Evolutionary conservation across 2,329 filamentous ascomycete genomes (phyloP).

Genomic region (Eurotiales sp.): DNA sequence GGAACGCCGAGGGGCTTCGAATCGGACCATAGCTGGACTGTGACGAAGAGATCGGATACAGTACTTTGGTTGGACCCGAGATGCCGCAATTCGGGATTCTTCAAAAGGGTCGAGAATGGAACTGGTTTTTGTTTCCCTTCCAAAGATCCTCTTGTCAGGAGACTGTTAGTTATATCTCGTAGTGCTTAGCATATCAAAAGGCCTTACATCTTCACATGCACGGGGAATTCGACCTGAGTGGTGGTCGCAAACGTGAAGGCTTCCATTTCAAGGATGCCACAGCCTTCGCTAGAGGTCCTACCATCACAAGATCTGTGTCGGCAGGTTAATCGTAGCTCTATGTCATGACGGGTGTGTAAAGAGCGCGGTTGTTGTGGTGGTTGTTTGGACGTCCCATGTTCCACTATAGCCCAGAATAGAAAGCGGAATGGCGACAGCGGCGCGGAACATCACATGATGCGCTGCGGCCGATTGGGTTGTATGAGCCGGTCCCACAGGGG

Average conservation of each 20-base stretch:
- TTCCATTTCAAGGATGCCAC: slow-evolving; percentile 62
- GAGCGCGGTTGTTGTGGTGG: background rate
- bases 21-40: slow-evolving; percentile 89
- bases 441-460: background rate
- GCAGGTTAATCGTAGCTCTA: background rate
- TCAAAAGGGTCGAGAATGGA: slow-evolving; percentile 72
- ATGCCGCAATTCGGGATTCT: slow-evolving; percentile 75
- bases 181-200: background rate
- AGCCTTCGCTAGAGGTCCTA: background rate
- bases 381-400: background rate
- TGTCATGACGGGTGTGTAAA: background rate
- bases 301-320: background rate
- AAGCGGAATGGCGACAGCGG: background rate
- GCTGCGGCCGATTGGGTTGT: background rate
- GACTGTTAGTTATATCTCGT: slow-evolving; percentile 10
- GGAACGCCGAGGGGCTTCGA: slow-evolving; percentile 92
- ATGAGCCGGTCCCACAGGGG: background rate
- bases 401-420: background rate
- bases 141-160: slow-evolving; percentile 58
- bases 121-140: slow-evolving; percentile 75
- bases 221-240: slow-evolving; percentile 71
- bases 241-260: slow-evolving; percentile 94
- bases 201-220: slow-evolving; percentile 59
- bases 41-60: slow-evolving; percentile 86
- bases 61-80: slow-evolving; percentile 80